A percentile compares a stretch with the other conserved stretches of the same genome.
Evolutionary conservation across 306 rosid species (phyloP).

Genomic region (Trichosanthes cucumerina): DNA sequence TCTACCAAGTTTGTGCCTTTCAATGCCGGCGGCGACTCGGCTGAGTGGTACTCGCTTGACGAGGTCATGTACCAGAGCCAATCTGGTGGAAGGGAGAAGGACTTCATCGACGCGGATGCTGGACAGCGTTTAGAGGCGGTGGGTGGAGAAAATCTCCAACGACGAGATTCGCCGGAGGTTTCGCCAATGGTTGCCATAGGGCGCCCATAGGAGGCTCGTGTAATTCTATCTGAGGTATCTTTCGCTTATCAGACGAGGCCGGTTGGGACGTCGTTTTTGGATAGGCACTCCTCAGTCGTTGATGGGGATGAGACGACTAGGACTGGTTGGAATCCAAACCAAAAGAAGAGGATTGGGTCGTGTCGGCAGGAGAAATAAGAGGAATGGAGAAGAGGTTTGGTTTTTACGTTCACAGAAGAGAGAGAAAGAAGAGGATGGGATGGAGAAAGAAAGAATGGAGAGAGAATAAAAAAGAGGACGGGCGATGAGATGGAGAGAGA

Average conservation of each 20-base stretch:
- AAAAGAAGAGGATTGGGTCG: conserved; percentile 22
- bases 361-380: conserved; percentile 11
- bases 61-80: conserved; percentile 77
- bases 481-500: too few species aligned
- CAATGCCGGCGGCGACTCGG: conserved; percentile 29
- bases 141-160: conserved; percentile 15
- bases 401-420: too few species aligned
- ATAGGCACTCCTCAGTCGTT: conserved; percentile 25
- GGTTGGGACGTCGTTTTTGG: conserved; percentile 27
- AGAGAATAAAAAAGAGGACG: too few species aligned
- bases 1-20: conserved; percentile 69
- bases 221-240: conserved; percentile 30
- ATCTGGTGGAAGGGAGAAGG: conserved; percentile 67
- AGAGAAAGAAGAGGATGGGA: too few species aligned
- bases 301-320: conserved; percentile 29
- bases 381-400: too few species aligned
- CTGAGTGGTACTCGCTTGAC: conserved; percentile 69
- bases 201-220: conserved; percentile 27
- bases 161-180: conserved; percentile 30
- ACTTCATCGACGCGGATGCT: too few species aligned
- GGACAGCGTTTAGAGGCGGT: too few species aligned
- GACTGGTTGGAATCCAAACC: conserved; percentile 26
- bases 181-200: conserved; percentile 29
- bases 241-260: conserved; percentile 21
- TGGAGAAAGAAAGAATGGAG: too few species aligned